phyloP scores from a whole-genome alignment of 1,284 basidiomycete species.

The Cryptococcus floricola region DNA sequence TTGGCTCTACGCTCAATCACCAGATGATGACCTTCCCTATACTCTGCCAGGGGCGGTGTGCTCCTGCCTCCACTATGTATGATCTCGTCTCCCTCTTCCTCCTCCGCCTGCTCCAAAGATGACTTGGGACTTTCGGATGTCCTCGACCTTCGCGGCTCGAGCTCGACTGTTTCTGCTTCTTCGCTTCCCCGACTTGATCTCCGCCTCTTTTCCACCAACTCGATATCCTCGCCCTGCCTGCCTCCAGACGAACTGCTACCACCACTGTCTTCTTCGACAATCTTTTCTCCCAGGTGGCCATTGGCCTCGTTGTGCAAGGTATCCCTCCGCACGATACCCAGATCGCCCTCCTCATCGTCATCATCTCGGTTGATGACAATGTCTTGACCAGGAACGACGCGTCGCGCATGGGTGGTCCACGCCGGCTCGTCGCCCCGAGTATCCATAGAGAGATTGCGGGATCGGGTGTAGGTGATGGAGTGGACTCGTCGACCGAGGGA shows the following conservation, averaged over 20 bases:
- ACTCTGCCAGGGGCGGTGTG: conserved; percentile 53
- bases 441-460: conserved; percentile 60
- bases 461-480: conserved; percentile 82
- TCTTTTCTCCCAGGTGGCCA: conserved; percentile 18
- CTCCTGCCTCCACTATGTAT: conserved; percentile 26
- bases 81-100: conserved; percentile 15
- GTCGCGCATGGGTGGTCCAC: conserved; percentile 73
- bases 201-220: conserved; percentile 30
- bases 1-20: conserved; percentile 61
- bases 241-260: conserved; percentile 23
- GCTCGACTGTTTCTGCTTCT: neutral
- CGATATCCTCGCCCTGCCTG: conserved; percentile 24
- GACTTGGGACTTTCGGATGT: neutral
- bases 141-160: neutral
- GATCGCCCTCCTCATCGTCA: conserved; percentile 42
- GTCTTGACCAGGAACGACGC: conserved; percentile 61
- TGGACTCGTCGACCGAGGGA: conserved; percentile 84
- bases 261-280: conserved; percentile 18
- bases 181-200: conserved; percentile 6
- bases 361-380: conserved; percentile 79
- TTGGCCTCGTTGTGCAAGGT: conserved; percentile 13
- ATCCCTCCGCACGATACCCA: conserved; percentile 24
- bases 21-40: conserved; percentile 65
- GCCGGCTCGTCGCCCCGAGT: conserved; percentile 55
- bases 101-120: conserved; percentile 1